Evolutionary conservation across 495 filamentous ascomycete species (phyloP), one percentile per base, ranked within the genome.

Genomic region (Chaetomium cochliodes): DNA sequence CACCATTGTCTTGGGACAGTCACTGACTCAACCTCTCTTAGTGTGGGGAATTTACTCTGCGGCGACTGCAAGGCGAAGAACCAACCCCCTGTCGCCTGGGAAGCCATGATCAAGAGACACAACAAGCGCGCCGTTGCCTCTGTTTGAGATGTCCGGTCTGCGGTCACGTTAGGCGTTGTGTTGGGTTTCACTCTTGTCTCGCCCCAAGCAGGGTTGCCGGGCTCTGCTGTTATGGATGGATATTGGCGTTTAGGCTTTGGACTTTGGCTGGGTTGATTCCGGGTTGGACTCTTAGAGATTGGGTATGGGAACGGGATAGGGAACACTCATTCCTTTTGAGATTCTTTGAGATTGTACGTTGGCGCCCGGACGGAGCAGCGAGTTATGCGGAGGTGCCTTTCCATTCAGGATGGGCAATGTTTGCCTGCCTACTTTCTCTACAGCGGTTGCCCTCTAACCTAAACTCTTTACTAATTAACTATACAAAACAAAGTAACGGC

Each of bases 61-160:
- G 70, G 72, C 26, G 68, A 72, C 53, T 74, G 72, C 66, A 70
- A 67, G 22, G 39, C 28, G 60, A 70, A 58, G 57, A 46, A 23
- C 11, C 46, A 42, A 16, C 64, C 54, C 16, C 60, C 62, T 12
- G 57, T 47, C 4, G 53, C 70, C 6, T 72, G 72, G 72, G 70
- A 70, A 42, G 18, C 37, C 49, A 55, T 72, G 65, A 72, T 73
- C 47, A 62, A 60, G 42, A 65, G 65, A 13, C 58, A 54, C 11
- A 22, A n/a, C 30, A 50, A 61, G 44, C 64, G 30, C n/a, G 16
- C 23, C 18, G 15, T 30, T 20, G 3, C 41, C 20, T 39, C n/a
- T 18, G 9, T 60, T 7, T 62, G 15, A 62, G 9, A 3, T 23
- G 12, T 22, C 22, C 12, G 6, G 53, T 9, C 1, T 41, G n/a